Base-by-base conservation (phyloP, 2,329 filamentous ascomycete species). In the Aspergillus sp. region DNA sequence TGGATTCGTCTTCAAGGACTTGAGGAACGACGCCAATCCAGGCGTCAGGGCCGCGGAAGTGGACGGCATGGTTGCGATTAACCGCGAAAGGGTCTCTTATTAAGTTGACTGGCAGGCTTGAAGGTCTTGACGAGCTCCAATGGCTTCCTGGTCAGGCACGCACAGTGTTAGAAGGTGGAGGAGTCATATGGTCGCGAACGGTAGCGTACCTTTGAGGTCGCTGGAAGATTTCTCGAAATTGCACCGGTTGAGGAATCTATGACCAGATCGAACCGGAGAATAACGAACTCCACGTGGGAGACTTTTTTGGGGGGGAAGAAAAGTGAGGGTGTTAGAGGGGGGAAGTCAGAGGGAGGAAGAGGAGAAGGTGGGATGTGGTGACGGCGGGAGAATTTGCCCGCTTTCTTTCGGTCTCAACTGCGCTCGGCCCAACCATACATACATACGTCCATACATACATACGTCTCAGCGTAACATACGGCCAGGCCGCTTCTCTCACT, bases 11-110 rank as follows among this genome's bases (percentile, higher is more conserved):
- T 91, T 94, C 64, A 96, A 83, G 11, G 89, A 89, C 72, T 90
- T 91, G 65, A 96, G 84, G 70, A 92, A 95, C 52, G 88, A 89
- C 50, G 88, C 85, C 64, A 97, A 81, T 67, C 88, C 89, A 47
- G 92, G 91, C 75, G 90, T 87, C 73, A 85, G 79, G 68, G 84
- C 81, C 66, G 79, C 77, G 58, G 80, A 79, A n/a, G 81, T 75
- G 58, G 84, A 77, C 61, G 87, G 82, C 88, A 90, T 90, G 65
- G 15, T 62, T 57, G 32, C 38, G n/a, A 21, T 17, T 21, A 10
- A 21, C 38, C 23, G 8, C 21, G 38, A 19, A 48, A 27, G 25
- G 36, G 11, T 51, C 15, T 54, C 8, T 36, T 42, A 21, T 57
- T n/a, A 13, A 17, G 57, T 10, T 47, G 15, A n/a, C 36, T 23